A percentile compares a stretch with the other conserved stretches of the same genome.
Conservation (phyloP, 495 filamentous ascomycete species). For the Daldinia vernicosa region DNA sequence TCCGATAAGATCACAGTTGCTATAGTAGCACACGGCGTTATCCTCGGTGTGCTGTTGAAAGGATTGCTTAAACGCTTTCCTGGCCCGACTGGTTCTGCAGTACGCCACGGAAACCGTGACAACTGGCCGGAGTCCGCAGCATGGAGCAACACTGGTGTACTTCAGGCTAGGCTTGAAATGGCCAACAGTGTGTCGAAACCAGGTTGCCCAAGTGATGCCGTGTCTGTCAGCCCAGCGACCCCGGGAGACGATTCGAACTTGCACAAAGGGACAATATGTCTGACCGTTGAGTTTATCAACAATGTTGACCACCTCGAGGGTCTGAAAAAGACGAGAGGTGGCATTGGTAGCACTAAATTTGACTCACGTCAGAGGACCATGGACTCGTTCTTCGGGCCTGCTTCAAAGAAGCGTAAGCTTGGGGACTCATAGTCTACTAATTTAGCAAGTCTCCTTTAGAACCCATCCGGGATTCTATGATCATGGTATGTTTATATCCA, state of each 20-base stretch:
- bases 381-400: constrained; percentile 72
- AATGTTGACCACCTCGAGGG: constrained; percentile 72
- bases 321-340: constrained; percentile 77
- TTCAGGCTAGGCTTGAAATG: constrained; percentile 37
- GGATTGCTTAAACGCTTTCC: constrained; percentile 64
- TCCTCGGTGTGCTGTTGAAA: constrained; percentile 73
- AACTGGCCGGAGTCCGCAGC: constrained; percentile 36
- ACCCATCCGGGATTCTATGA: not conserved
- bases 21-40: constrained; percentile 82
- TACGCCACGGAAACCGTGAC: constrained; percentile 39
- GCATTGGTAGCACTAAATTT: constrained; percentile 76
- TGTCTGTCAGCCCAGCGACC: not conserved
- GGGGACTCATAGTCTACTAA: constrained; percentile 8
- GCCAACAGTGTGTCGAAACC: not conserved
- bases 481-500: constrained; percentile 47
- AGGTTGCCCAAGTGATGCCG: not conserved
- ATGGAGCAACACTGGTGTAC: constrained; percentile 57
- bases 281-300: constrained; percentile 50
- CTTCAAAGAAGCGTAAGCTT: constrained; percentile 61
- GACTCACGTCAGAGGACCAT: constrained; percentile 77
- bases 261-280: not conserved
- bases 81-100: constrained; percentile 44
- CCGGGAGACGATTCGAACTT: not conserved
- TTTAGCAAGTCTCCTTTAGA: not conserved
- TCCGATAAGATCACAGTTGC: constrained; percentile 55